Percentiles rank a stretch among this genome's conserved stretches.
Evolutionary conservation across 2,329 filamentous ascomycete genomes (phyloP).

Genomic region (Mycosphaerella arachidis): DNA sequence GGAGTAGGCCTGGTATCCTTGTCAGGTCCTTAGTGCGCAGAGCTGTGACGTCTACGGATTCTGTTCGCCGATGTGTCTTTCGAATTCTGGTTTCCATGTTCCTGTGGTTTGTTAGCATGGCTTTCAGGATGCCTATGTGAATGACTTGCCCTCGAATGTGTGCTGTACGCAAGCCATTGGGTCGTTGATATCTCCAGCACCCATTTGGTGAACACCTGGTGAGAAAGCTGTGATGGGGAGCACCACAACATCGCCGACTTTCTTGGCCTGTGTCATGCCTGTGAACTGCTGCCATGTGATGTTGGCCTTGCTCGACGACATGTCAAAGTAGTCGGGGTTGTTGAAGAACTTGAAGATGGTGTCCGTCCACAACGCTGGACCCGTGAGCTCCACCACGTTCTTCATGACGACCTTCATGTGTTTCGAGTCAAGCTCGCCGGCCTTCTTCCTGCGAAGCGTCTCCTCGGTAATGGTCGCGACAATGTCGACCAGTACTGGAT

Average conservation of each 20-base stretch:
- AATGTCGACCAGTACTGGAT: conserved; percentile 83
- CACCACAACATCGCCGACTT: conserved; percentile 88
- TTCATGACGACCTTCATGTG: conserved; percentile 51
- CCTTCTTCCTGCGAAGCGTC: conserved; percentile 67
- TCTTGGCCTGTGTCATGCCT: conserved; percentile 74
- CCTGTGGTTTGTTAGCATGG: conserved; percentile 43
- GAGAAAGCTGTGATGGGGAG: conserved; percentile 97
- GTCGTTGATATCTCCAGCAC: conserved; percentile 78
- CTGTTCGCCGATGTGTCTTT: conserved; percentile 61
- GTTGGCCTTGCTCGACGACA: conserved; percentile 62
- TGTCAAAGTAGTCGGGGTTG: conserved; percentile 81
- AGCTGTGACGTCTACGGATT: background rate
- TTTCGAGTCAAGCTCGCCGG: conserved; percentile 58
- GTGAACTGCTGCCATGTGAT: conserved; percentile 89
- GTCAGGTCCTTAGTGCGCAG: background rate
- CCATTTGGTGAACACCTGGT: conserved; percentile 90
- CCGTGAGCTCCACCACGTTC: conserved; percentile 87
- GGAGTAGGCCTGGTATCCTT: background rate
- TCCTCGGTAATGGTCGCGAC: conserved; percentile 81
- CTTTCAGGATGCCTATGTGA: background rate
- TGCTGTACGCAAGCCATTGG: conserved; percentile 98
- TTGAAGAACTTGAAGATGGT: conserved; percentile 90
- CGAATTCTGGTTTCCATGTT: conserved; percentile 69
- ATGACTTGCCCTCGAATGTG: conserved; percentile 76
- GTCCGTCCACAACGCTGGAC: conserved; percentile 93